Evolutionary conservation across 495 filamentous ascomycete species (phyloP).

Genomic region (Collariella sp.): DNA sequence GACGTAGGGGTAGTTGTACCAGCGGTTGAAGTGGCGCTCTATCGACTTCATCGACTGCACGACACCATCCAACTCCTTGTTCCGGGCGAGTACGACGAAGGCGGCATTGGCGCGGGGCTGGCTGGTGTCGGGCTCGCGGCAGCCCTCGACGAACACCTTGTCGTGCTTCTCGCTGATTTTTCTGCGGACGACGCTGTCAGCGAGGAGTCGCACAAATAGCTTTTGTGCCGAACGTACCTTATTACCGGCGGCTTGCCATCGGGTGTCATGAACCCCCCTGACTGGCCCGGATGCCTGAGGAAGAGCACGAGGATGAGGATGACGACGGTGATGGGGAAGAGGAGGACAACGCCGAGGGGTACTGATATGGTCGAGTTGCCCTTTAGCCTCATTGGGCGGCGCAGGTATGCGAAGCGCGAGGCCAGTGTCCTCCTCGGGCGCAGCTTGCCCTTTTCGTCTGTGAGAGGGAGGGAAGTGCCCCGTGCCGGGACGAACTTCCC

Average conservation of each 20-base stretch:
- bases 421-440: conserved; percentile 26
- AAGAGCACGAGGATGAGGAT: conserved; percentile 85
- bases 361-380: conserved; percentile 92
- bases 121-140: conserved; percentile 61
- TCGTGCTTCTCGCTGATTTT: conserved; percentile 97
- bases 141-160: conserved; percentile 90
- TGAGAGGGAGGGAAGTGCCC: conserved; percentile 33
- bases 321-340: conserved; percentile 89
- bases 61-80: conserved; percentile 94
- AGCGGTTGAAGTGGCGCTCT: conserved; percentile 97
- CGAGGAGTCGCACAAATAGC: not conserved
- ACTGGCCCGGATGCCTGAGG: conserved; percentile 76
- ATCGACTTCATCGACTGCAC: conserved; percentile 96
- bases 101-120: conserved; percentile 73
- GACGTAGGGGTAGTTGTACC: conserved; percentile 98
- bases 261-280: conserved; percentile 77
- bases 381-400: conserved; percentile 80
- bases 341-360: conserved; percentile 81
- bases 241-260: conserved; percentile 85
- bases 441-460: conserved; percentile 38
- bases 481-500: conserved; percentile 40
- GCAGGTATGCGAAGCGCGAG: conserved; percentile 69
- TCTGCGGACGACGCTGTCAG: conserved; percentile 39
- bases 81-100: conserved; percentile 90
- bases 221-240: conserved; percentile 47